Evolutionary conservation across 768 basidiomycete species (phyloP), one percentile per base, ranked within the genome.

Genomic region (Infundibulicybe gibba): DNA sequence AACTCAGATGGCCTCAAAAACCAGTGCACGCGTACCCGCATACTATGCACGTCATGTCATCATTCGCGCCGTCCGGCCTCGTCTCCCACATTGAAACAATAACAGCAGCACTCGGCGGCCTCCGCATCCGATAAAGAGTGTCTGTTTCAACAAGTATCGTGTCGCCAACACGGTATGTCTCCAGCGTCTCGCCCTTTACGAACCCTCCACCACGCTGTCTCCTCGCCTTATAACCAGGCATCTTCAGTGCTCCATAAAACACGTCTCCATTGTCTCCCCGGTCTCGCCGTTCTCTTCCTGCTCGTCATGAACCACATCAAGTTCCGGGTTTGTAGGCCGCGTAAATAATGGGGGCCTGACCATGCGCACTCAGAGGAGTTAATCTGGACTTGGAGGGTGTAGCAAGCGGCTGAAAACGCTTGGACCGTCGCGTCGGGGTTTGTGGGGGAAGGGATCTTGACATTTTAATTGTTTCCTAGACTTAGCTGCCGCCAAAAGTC

Each of bases 11-110:
- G 87, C 30, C 80, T 66, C 50, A 87, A 64, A 55, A 90, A 91
- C 88, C 87, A 91, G 54, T 89, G 88, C 17, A 90, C 64, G 20
- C 77, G 73, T 17, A 86, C 62, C 46, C 77, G 71, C 70, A 83
- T 80, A 41, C 67, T 73, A 32, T 62, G 54, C 2, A 56, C 57
- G 31, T 66, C 61, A n/a, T 59, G 58, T 68, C 61, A 6, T 53
- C 62, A 0, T 58, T 58, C 6, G 64, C 66, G 2, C 47, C 65
- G 44, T 61, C 59, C 40, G 47, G 52, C 56, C 62, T 54, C 2
- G 69, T 66, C 45, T 85, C 77, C 84, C 86, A 90, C 71, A 91
- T 78, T 0, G 83, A 70, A 14, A 78, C 67, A 40, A 91, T 81
- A 35, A 89, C 81, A 3, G 79, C 89, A 43, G 89, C 66, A 51